These are phyloP conservation scores for Penicillium freii DNA, from an alignment of 2,329 filamentous ascomycete species.

Conservation along the genomic window DNA sequence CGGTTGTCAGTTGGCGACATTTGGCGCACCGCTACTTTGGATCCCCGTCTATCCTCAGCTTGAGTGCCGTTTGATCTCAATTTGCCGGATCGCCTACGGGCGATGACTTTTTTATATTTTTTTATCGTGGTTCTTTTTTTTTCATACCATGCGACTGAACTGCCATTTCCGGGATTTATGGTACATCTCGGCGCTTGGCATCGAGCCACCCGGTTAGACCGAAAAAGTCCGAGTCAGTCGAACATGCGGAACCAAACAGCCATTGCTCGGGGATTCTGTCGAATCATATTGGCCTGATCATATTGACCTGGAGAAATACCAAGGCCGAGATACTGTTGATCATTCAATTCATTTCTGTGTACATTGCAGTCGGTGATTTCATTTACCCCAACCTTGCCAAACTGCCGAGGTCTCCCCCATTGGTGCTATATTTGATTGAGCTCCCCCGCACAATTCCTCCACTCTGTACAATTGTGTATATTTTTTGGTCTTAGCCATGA, in stretches of 20 bases:
- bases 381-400: conserved; percentile 4
- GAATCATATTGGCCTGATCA: conserved; percentile 14
- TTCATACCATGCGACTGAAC: too few species aligned
- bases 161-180: too few species aligned
- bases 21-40: background rate
- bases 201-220: conserved; percentile 3
- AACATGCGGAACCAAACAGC: background rate
- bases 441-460: conserved; percentile 20
- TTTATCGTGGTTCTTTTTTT: too few species aligned
- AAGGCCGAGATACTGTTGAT: background rate
- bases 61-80: background rate
- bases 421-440: conserved; percentile 26
- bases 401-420: conserved; percentile 31
- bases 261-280: conserved; percentile 11
- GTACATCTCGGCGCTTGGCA: conserved; percentile 4
- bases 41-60: background rate
- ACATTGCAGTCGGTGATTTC: conserved; percentile 17
- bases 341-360: background rate
- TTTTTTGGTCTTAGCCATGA: conserved; percentile 15
- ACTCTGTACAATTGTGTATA: background rate
- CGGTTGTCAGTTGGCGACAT: background rate
- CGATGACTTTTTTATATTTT: background rate
- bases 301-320: background rate
- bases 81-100: background rate
- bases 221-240: conserved; percentile 21